These are phyloP conservation scores for Hypoxylon crocopeplum DNA, from an alignment of 495 filamentous ascomycete genomes.

Conservation along the genomic window DNA sequence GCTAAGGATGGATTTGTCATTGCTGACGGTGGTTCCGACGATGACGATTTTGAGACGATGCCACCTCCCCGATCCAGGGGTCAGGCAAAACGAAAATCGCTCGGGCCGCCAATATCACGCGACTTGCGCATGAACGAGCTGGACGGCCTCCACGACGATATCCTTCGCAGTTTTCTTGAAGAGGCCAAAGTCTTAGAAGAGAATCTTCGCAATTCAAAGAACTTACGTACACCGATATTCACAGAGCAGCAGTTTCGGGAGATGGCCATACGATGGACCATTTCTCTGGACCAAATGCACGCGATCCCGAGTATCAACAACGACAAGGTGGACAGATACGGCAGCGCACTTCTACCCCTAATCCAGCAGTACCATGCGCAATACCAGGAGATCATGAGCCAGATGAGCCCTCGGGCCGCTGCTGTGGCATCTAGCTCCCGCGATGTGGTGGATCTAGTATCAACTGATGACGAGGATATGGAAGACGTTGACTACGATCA, in stretches of 20 bases:
- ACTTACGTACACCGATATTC: constrained; percentile 72
- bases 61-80: constrained; percentile 48
- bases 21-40: constrained; percentile 51
- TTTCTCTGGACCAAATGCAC: constrained; percentile 64
- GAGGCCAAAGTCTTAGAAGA: constrained; percentile 72
- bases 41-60: constrained; percentile 67
- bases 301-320: constrained; percentile 71
- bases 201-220: constrained; percentile 68
- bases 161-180: constrained; percentile 70
- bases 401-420: not conserved
- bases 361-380: constrained; percentile 61
- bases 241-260: constrained; percentile 78
- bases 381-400: constrained; percentile 65
- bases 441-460: constrained; percentile 72
- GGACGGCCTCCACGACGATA: constrained; percentile 53
- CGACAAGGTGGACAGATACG: constrained; percentile 74
- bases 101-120: constrained; percentile 75
- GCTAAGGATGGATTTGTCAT: constrained; percentile 60
- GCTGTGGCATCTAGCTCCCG: constrained; percentile 32
- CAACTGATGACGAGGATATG: constrained; percentile 66
- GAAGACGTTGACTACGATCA: constrained; percentile 54
- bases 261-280: constrained; percentile 80
- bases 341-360: constrained; percentile 69
- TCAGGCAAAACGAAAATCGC: constrained; percentile 30
- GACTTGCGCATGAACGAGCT: constrained; percentile 70